Base-by-base conservation (phyloP, 257 asterid species). In the Petunia axillaris region DNA sequence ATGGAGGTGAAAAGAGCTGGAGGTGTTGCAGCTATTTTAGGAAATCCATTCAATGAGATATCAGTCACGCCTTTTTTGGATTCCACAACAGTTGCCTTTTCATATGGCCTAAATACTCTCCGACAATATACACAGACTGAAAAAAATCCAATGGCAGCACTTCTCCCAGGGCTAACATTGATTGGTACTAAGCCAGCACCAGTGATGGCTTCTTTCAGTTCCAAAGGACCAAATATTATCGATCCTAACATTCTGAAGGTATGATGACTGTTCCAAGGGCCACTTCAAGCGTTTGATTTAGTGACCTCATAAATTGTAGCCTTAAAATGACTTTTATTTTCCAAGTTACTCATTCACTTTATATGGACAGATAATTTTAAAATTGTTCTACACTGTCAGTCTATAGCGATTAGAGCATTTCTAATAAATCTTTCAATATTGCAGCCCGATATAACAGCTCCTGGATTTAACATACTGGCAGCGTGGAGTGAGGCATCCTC, bases 231-330 rank as follows among this genome's bases (percentile, higher is more conserved):
- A 16, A 85, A 59, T 46, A 0, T 7, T 0, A 41, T 89, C 36
- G 78, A 81, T 9, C 91, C 85, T 16, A 83, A 85, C n/a, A 87
- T 89, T 79, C 88, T 89, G 10, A 87, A 89, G 90, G 91, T 86
- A 84, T 8, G 7, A 13, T 62, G 8, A n/a, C n/a, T n/a, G n/a
- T n/a, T n/a, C n/a, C n/a, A n/a, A n/a, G n/a, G n/a, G n/a, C n/a
- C n/a, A n/a, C n/a, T n/a, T n/a, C n/a, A n/a, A n/a, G n/a, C n/a
- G n/a, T n/a, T n/a, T n/a, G n/a, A n/a, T n/a, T n/a, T n/a, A n/a
- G n/a, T n/a, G n/a, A n/a, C n/a, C n/a, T n/a, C n/a, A n/a, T n/a
- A n/a, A n/a, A n/a, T n/a, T n/a, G n/a, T n/a, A n/a, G n/a, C n/a
- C n/a, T n/a, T n/a, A n/a, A n/a, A n/a, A n/a, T n/a, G n/a, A n/a